A percentile compares a stretch with the other conserved stretches of the same genome.
These are phyloP conservation scores for Boletus huronensis DNA, from an alignment of 768 basidiomycete genomes.

Conservation along the genomic window DNA sequence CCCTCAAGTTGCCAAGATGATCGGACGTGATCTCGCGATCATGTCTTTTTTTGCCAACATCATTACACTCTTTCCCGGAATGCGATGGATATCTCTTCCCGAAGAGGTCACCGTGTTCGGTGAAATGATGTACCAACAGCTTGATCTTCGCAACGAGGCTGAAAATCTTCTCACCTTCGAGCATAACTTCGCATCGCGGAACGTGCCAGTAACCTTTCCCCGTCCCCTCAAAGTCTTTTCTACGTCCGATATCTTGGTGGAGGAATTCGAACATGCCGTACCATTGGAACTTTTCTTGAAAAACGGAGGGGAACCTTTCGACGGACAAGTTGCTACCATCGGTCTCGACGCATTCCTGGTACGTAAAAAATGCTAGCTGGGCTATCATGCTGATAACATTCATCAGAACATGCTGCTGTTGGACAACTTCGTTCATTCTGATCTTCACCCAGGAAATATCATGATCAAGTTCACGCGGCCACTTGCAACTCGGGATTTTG, in stretches of 20 bases:
- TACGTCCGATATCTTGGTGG: slow-evolving; percentile 79
- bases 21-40: slow-evolving; percentile 87
- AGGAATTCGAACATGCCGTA: slow-evolving; percentile 90
- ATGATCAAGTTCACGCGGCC: slow-evolving; percentile 97
- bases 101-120: slow-evolving; percentile 97
- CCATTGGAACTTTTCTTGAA: slow-evolving; percentile 83
- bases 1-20: slow-evolving; percentile 77
- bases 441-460: slow-evolving; percentile 92
- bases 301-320: slow-evolving; percentile 91
- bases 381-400: slow-evolving; percentile 1
- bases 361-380: slow-evolving; percentile 27
- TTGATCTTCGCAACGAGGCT: slow-evolving; percentile 88
- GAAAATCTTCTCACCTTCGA: slow-evolving; percentile 85
- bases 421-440: slow-evolving; percentile 96
- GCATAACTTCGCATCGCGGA: slow-evolving; percentile 75
- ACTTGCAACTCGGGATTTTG: slow-evolving; percentile 59
- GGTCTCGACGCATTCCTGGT: slow-evolving; percentile 96
- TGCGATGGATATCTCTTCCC: slow-evolving; percentile 94
- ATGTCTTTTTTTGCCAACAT: slow-evolving; percentile 88
- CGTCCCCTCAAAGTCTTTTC: slow-evolving; percentile 80
- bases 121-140: slow-evolving; percentile 91
- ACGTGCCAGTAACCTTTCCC: slow-evolving; percentile 85
- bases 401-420: slow-evolving; percentile 92
- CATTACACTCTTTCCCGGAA: slow-evolving; percentile 80
- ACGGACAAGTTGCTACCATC: slow-evolving; percentile 83